These are phyloP conservation scores for Eutypella sp. DNA, from an alignment of 2,329 filamentous ascomycete species.

Conservation along the genomic window DNA sequence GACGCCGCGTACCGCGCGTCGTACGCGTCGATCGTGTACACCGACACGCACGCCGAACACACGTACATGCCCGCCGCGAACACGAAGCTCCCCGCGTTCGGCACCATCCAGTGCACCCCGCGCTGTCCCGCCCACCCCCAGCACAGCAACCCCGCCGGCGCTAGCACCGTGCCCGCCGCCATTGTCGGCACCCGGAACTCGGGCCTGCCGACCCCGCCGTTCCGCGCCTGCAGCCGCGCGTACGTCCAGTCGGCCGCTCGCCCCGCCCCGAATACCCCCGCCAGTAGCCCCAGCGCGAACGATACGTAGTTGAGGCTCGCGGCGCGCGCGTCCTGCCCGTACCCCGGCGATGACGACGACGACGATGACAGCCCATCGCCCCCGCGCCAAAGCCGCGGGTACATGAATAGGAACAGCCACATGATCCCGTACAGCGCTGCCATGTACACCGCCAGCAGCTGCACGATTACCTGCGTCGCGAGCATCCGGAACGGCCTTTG, in stretches of 20 bases:
- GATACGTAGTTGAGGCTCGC: conserved; percentile 34
- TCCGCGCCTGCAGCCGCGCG: conserved; percentile 36
- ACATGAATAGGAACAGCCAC: conserved; percentile 45
- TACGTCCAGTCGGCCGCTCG: conserved; percentile 42
- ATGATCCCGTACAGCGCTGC: conserved; percentile 52
- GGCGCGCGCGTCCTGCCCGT: conserved; percentile 27
- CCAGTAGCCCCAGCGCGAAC: conserved; percentile 30
- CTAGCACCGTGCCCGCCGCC: conserved; percentile 33
- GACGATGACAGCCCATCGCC: too few relatives aligned
- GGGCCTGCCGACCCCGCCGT: conserved; percentile 31
- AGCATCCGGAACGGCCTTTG: conserved; percentile 47
- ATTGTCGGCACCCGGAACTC: conserved; percentile 41
- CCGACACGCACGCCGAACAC: background rate
- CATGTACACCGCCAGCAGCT: conserved; percentile 45
- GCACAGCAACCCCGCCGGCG: conserved; percentile 39
- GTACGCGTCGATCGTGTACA: background rate
- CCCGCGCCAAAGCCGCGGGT: conserved; percentile 42
- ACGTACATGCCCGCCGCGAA: background rate
- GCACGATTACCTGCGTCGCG: conserved; percentile 46
- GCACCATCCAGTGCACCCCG: conserved; percentile 40
- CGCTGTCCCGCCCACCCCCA: conserved; percentile 42
- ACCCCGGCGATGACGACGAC: conserved; percentile 17
- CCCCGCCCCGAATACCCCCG: conserved; percentile 35
- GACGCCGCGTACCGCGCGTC: background rate
- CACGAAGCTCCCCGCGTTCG: conserved; percentile 33